Base-by-base conservation (phyloP, 2,329 filamentous ascomycete genomes). In the Penicillium sp. region DNA sequence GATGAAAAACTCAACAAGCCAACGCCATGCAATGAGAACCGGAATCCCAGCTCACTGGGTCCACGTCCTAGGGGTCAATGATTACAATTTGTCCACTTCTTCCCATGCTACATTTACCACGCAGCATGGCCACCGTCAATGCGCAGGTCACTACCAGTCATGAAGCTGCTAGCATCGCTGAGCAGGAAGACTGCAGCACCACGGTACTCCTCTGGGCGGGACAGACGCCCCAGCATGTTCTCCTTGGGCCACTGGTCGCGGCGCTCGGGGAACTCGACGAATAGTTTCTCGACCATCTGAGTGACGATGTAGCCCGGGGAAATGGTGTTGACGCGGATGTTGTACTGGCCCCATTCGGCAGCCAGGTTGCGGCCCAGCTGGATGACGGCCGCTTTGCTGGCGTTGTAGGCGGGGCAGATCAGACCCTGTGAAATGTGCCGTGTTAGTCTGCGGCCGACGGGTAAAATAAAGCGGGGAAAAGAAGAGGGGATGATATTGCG, bases 191-290 rank as follows among this genome's bases (percentile, higher is more conserved):
- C 75, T 0, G 79, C 78, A 0, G 79, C 78, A 5, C 79, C 88
- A 51, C 88, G 84, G 74, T 90, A 91, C 73, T 92, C 89, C 51
- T 86, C 80, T 0, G 89, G 88, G 22, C 76, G 78, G 70, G 88
- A 90, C 60, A 92, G 79, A 37, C 86, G 83, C 31, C 84, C 87
- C 55, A 96, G 81, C 91, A 96, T 95, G 76, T 96, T 96, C 76
- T 94, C 88, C 68, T 84, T 88, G 15, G 90, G 86, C 92, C 92
- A 96, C 61, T 88, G 84, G 8, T 72, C 92, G 74, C 94, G 95
- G 73, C 93, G 88, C 66, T 84, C 88, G 4, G 90, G 86, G 90
- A 90, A 96, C 54, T 88, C 82, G 12, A 72, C 45, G 55, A 78
- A 79, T 34, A 80, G 65, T 38, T 75, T 70, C 67, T 78, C 76